Base-by-base conservation (phyloP, 371 early-diverging fungal species). In the Zopfochytrium polystomum region DNA sequence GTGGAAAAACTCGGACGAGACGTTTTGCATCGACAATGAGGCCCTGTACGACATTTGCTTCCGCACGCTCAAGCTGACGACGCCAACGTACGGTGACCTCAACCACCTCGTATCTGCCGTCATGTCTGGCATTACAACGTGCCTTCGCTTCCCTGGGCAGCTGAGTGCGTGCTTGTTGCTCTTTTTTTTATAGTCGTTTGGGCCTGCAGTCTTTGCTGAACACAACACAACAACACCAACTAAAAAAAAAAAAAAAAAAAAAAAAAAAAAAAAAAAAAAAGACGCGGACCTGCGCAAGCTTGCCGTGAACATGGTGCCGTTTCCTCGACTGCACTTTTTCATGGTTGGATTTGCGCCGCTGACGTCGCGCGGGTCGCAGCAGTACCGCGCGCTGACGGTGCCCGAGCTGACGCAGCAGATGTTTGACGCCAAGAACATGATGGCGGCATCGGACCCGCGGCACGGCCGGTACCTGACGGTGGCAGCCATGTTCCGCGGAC, bases 311-410 rank as follows among this genome's bases (percentile, higher is more conserved):
- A 89, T 98, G 93, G 90, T 99, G 45, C 99, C 99, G 47, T 99
- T 99, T 88, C 99, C 98, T 45, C 91, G 99, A 84, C 90, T 99
- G 47, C 99, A 99, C 74, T 99, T 99, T 87, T n/a, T n/a, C n/a
- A n/a, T n/a, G n/a, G n/a, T n/a, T n/a, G n/a, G n/a, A n/a, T n/a
- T n/a, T n/a, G n/a, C 99, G 44, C 98, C 98, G 26, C 81, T 99
- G 67, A 93, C 93, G 26, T 85, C 97, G 48, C 80, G 86, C 56
- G 91, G 89, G 65, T 88, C 93, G 38, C 87, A 89, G 68, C 85
- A 88, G 27, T 99, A 93, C 88, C 90, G 91, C 54, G 85, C 88
- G 55, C 73, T 92, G 66, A 89, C 89, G 43, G 98, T 99, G 0
- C 88, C n/a, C n/a, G n/a, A n/a, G n/a, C n/a, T n/a, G n/a, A n/a